Evolutionary conservation across 371 early-diverging fungal species (phyloP).

Genomic region (Mortierella sp.): DNA sequence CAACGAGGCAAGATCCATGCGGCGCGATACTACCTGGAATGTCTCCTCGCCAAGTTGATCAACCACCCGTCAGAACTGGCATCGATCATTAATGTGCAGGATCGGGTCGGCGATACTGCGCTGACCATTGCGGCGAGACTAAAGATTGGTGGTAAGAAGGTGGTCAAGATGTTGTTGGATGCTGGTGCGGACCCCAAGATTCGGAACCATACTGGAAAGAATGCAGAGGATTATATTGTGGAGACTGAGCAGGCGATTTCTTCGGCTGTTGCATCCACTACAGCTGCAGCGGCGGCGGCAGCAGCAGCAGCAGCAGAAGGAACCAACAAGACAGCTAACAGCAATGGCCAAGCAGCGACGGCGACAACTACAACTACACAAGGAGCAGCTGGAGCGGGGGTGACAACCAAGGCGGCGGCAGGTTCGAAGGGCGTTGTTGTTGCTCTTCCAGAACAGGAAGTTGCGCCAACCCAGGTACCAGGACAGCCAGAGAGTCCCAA

Average conservation of each 20-base stretch:
- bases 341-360: not conserved
- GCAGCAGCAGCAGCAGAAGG: constrained; percentile 9
- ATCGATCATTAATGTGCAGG: constrained; percentile 85
- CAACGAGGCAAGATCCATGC: constrained; percentile 81
- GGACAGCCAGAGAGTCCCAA: not conserved
- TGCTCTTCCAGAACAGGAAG: not conserved
- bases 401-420: not conserved
- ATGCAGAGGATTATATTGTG: constrained; percentile 68
- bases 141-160: constrained; percentile 74
- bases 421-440: not conserved
- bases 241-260: constrained; percentile 56
- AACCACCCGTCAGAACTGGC: constrained; percentile 69
- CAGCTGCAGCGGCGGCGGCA: not conserved
- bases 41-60: constrained; percentile 75
- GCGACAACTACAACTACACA: not conserved
- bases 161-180: constrained; percentile 82
- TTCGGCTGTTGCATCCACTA: not conserved
- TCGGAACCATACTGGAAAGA: constrained; percentile 79
- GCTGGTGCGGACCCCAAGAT: constrained; percentile 87
- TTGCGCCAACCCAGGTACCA: not conserved
- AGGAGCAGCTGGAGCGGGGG: not conserved
- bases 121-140: constrained; percentile 87
- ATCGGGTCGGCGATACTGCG: constrained; percentile 92
- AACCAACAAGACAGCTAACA: not conserved
- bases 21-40: constrained; percentile 89